These are phyloP conservation scores for Fusarium irregulare DNA, from an alignment of 2,329 filamentous ascomycete species.

Conservation along the genomic window DNA sequence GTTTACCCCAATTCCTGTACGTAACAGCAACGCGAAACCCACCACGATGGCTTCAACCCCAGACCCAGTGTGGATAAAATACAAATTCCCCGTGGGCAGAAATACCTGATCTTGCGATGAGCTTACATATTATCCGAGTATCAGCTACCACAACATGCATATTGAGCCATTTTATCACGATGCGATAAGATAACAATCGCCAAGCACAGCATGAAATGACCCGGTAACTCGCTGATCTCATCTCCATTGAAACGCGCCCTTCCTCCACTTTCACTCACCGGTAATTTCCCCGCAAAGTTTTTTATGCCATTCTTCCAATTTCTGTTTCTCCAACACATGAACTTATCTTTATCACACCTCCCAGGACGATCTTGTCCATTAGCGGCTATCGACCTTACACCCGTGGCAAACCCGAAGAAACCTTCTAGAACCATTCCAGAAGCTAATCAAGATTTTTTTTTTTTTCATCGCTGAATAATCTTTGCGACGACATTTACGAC, in stretches of 20 bases:
- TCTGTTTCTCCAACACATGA: neutral
- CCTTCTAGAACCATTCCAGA: constrained; percentile 32
- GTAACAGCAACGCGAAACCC: constrained; percentile 28
- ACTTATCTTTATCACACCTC: neutral
- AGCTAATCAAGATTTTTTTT: constrained; percentile 2
- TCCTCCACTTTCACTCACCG: neutral
- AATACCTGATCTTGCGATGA: neutral
- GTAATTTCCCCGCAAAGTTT: neutral
- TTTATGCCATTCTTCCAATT: neutral
- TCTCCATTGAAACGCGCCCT: neutral
- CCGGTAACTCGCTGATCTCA: neutral
- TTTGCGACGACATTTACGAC: neutral
- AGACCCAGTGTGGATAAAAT: constrained; percentile 16
- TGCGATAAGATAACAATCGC: neutral
- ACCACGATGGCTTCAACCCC: constrained; percentile 26
- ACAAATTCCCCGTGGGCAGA: constrained; percentile 17
- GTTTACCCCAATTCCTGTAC: constrained; percentile 25
- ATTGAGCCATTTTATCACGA: too few species aligned
- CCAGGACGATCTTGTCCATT: neutral
- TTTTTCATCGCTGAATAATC: constrained; percentile 10
- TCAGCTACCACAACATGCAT: rapidly evolving
- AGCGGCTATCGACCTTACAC: neutral
- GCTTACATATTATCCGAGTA: neutral
- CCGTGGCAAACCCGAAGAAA: constrained; percentile 9
- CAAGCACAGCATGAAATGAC: neutral